Base-by-base conservation (phyloP, 2,329 filamentous ascomycete species). In the Thelonectria discophora region DNA sequence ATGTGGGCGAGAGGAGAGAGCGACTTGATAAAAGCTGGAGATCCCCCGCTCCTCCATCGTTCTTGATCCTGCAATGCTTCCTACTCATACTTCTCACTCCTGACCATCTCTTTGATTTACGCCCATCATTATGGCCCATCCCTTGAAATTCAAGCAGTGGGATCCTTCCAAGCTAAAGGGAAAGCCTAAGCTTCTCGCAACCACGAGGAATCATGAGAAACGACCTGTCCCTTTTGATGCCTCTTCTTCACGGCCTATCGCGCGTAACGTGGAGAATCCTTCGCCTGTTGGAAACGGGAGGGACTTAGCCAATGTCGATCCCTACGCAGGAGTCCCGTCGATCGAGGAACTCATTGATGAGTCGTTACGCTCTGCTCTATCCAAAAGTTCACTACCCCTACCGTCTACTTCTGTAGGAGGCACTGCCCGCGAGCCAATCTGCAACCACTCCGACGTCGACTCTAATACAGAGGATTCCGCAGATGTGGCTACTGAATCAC, bases 71-170 rank as follows among this genome's bases (percentile, higher is more conserved):
- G 17, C n/a, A 50, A 21, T 21, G 15, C 27, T 21, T 50, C n/a
- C 47, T 50, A 50, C 37, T 17, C n/a, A 37, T 50, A 34, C 15
- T 50, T 50, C n/a, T 37, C 30, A 50, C 37, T 50, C 18, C 30
- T 37, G 12, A 50, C 12, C 30, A 50, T 27, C 30, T 37, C 17
- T 37, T 39, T 40, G 12, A n/a, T 21, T 37, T 39, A 37, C n/a
- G n/a, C 47, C 37, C 30, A 18, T 30, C n/a, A 37, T 21, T 50
- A 50, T 50, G 17, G 17, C 18, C 17, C 18, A 6, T 50, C 47
- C 30, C 30, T 37, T 34, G 9, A 50, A 37, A 12, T 20, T 50
- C 12, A 50, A 34, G 30, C n/a, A 50, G 37, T 50, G 17, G 30
- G 17, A 50, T 34, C n/a, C 47, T 50, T 50, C 17, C 3, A 17